Base-by-base conservation (phyloP, 2,329 filamentous ascomycete species). In the Nannizzia gypsea region DNA sequence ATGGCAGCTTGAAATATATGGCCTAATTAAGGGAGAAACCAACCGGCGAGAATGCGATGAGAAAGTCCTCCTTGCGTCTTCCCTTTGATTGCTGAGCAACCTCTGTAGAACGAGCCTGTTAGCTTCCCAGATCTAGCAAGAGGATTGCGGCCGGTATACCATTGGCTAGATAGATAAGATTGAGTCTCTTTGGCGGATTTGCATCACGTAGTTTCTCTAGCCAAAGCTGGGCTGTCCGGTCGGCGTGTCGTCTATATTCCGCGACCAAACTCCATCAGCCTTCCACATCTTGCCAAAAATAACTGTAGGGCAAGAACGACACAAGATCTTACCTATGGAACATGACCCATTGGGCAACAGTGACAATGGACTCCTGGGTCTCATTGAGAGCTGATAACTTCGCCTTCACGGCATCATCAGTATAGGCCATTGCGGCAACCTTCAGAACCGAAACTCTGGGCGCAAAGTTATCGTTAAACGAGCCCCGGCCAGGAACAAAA, bases 261-360 rank as follows among this genome's bases (percentile, higher is more conserved):
- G 15, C 58, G 9, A 36, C 31, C 31, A 36, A 36, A 54, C 20
- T 22, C 46, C 17, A 26, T 58, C 31, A 58, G 56, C 13, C 22
- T 42, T 52, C 24, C 6, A 34, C 26, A 31, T 20, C 13, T 54
- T 34, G 46, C 13, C 31, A 36, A 36, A 13, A 26, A 9, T 20
- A 24, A 26, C 11, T 13, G 22, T 0, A 42, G 13, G 36, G 11
- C 3, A 20, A 15, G 28, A 36, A 8, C 31, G 31, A 36, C 13
- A 36, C 13, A 36, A 34, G 9, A 1, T 36, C 8, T n/a, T 46
- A 95, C 90, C 90, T 87, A 76, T 99, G 92, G 73, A 99, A 99
- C 87, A 99, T 95, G 63, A 99, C 93, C 95, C 95, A 99, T 84
- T 97, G 92, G 61, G 93, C 90, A 63, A 95, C 91, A 38, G 89